Evolutionary conservation across 306 rosid genomes (phyloP), one percentile per base, ranked within the genome.

Genomic region (Alnus rubra): DNA sequence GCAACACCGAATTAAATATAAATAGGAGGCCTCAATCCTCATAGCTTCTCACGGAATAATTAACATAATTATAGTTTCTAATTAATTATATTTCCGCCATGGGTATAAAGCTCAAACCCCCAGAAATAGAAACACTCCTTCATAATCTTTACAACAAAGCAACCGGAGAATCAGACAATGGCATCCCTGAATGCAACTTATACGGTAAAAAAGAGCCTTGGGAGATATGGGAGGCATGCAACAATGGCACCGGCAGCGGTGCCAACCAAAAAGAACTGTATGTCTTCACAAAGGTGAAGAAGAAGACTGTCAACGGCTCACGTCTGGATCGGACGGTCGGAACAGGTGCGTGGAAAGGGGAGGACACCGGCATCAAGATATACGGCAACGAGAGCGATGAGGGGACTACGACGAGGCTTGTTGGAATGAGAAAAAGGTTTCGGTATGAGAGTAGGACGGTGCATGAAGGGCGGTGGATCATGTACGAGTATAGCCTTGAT

Each of bases 401-500:
- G 0, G 14, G 64, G 31, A 58, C 31, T 7, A 19, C 5, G 4
- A n/a, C 11, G 5, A 58, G 33, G 69, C 45, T 64, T 35, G 9
- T 13, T 13, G 45, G 69, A 14, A 0, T 12, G 1, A 63, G 16
- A 6, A 33, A 63, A 33, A 63, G 42, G 9, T 63, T 31, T 63
- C 19, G 42, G 3, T 63, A 63, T 33, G 69, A 12, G 45, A 13
- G 10, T 31, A 5, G 15, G 16, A 30, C 10, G n/a, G 45, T 31
- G 44, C 7, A 63, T 4, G 69, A 63, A 30, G 44, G 44, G 9
- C 45, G 69, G 7, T 63, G 69, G 69, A 30, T 31, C 10, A 63
- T 63, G 69, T 30, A 30, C n/a, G 69, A 63, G 44, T 63, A 63
- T 33, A 33, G 10, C n/a, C 69, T 63, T 33, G 45, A 63, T 63